phyloP scores from a whole-genome alignment of 495 filamentous ascomycete species.

The Aspergillus homomorphus region DNA sequence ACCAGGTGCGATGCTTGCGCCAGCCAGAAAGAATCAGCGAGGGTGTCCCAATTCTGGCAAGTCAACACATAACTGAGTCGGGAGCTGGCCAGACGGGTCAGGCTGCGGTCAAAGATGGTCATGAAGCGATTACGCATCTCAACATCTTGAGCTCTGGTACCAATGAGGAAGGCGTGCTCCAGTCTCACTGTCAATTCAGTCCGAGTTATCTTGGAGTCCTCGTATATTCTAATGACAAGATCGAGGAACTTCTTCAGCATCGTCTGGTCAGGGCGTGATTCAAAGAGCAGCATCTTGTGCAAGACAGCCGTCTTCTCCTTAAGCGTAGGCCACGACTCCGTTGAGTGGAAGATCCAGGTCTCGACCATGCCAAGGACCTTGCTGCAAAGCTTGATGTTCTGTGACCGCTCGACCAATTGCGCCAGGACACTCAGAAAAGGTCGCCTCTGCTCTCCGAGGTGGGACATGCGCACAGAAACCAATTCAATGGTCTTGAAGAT shows the following conservation, averaged over 20 bases:
- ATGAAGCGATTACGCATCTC: slow-evolving; percentile 97
- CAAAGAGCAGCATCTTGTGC: slow-evolving; percentile 96
- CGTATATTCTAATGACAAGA: slow-evolving; percentile 94
- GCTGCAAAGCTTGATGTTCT: slow-evolving; percentile 76
- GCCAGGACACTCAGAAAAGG: slow-evolving; percentile 94
- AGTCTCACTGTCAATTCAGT: slow-evolving; percentile 94
- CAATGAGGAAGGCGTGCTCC: slow-evolving; percentile 97
- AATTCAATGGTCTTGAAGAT: slow-evolving; percentile 94
- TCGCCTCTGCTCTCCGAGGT: slow-evolving; percentile 84
- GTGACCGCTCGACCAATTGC: slow-evolving; percentile 89
- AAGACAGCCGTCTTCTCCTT: slow-evolving; percentile 98
- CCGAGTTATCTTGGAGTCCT: slow-evolving; percentile 89
- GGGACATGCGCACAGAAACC: slow-evolving; percentile 85
- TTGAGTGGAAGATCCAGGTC: slow-evolving; percentile 88
- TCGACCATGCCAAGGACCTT: slow-evolving; percentile 96
- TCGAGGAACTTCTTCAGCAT: slow-evolving; percentile 91
- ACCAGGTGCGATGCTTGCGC: slow-evolving; percentile 89
- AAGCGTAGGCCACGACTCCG: slow-evolving; percentile 88
- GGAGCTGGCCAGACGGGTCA: slow-evolving; percentile 81
- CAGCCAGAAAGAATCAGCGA: slow-evolving; percentile 94
- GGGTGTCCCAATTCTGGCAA: slow-evolving; percentile 96
- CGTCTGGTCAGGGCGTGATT: slow-evolving; percentile 73
- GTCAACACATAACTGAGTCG: slow-evolving; percentile 83
- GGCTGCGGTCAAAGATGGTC: slow-evolving; percentile 85
- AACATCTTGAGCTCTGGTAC: slow-evolving; percentile 88